Evolutionary conservation across 2,329 filamentous ascomycete species (phyloP), one percentile per base, ranked within the genome.

Genomic region (Gnomoniopsis sp.): DNA sequence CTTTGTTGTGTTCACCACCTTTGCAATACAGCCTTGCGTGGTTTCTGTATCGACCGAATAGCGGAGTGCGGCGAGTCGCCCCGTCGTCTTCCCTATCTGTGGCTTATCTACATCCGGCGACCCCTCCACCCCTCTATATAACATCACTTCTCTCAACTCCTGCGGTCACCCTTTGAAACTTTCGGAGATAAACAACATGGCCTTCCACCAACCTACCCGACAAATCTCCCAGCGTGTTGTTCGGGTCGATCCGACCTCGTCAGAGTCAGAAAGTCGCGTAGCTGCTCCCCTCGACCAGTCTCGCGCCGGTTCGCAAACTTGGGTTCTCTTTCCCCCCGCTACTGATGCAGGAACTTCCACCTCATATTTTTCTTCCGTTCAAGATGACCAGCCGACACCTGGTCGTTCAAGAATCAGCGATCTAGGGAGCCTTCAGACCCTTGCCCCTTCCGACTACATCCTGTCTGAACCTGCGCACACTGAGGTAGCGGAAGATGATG

Each of bases 261-360:
- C 75, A 17, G 75, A 78, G 38, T 69, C 74, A 33, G 72, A 74
- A 23, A 63, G 67, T 51, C 59, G 50, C 43, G 53, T 54, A 21
- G 64, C 66, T 23, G 41, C 63, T 19, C 63, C 66, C 59, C 68
- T 67, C 63, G 64, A 71, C 38, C 73, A 74, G 51, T 67, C 69
- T 47, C 75, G 86, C 60, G 86, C 90, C 62, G 88, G 93, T 64
- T 88, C 90, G 14, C 89, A 95, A 73, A 93, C 96, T 83, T 99
- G 95, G 95, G 89, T 98, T 56, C 85, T 99, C 64, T 99, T 99
- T 78, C 90, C 92, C 8, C 91, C 91, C 1, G 81, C 82, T 10
- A 86, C 87, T 63, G 82, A 80, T 60, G 77, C 79, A 36, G 75
- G 75, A 49, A 83, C 81, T 3, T 88, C 89, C 21, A 81, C 82